Base-by-base conservation (phyloP, 129 eudicot genomes). In the Tagetes patula region DNA sequence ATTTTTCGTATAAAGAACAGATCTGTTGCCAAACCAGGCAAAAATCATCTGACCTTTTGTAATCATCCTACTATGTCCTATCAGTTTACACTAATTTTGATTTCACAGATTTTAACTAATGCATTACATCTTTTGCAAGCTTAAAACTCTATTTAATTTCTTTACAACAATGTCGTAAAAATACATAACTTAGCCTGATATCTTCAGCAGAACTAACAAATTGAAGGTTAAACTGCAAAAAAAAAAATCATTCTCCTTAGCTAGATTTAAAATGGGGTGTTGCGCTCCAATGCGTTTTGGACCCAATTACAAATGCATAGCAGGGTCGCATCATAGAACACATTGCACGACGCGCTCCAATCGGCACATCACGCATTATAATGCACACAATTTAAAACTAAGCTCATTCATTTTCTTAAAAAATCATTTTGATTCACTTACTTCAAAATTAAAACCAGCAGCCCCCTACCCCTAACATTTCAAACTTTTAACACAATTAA, bases 1-100 rank as follows among this genome's bases (percentile, higher is more conserved):
- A 14, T 40, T 32, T 67, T 34, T 10, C 61, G 65, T 34, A 3
- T 1, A 37, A 64, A 36, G 9, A 13, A 20, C 39, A 46, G 30
- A 9, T 6, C 14, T 3, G 8, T 4, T 14, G 36, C 46, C 77
- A 60, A 41, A 8, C 8, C 49, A 54, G 34, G 30, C 5, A 30
- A 71, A 71, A 58, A 52, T 3, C 48, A 36, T 41, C 49, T 70
- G 1, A 10, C 74, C 62, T 52, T 36, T 70, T 48, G 34, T 55
- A 69, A 69, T 49, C 61, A 10, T 40, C 61, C 30, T 40, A 40
- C 12, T 41, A 6, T 20, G 5, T 41, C 30, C 75, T 39, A 38
- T 71, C 67, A 55, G 2, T 32, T 32, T 3, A 58, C 64, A 58
- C 64, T 0, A 7, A 3, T 6, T 39, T 45, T 38, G 13, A 47